Base-by-base conservation (phyloP, 176 grass and related monocot genomes). In the Phoenix dactylifera region DNA sequence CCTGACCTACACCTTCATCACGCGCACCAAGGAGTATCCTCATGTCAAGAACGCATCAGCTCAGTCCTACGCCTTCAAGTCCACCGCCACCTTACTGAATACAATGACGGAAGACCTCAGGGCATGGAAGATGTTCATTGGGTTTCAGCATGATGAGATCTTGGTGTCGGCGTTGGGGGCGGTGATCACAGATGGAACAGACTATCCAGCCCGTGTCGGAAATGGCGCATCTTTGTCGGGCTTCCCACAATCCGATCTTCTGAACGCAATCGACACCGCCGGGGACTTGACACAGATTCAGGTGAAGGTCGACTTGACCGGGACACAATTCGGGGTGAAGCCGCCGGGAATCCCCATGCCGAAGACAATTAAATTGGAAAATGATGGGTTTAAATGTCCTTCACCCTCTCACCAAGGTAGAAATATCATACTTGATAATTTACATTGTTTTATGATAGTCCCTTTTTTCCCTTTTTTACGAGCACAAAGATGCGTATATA, bases 261-360 rank as follows among this genome's bases (percentile, higher is more conserved):
- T 80, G 24, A 92, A 88, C 58, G 77, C 93, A 61, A 92, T 98
- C 48, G 93, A 98, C 3, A 92, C 93, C 6, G 93, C 93, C 3
- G 93, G 87, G 0, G 87, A 98, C 28, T 14, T 80, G 71, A 49
- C 54, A 24, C 78, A 86, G 60, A 98, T 98, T 57, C 72, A 83
- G 79, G 85, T 57, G 44, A 50, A 80, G 63, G 68, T 98, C 10
- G 76, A 92, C 44, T 70, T 92, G 67, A 98, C 74, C 0, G 87
- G 93, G 24, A 88, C 87, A 16, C 87, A 88, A 69, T 97, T 97
- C 62, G 93, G 93, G 18, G 81, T 97, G 9, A 97, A 81, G 82
- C 60, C 79, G 7, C 87, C 93, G 2, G 76, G 61, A 3, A 69
- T 50, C 26, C 87, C 93, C 9, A 92, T 97, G 93, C 93, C 93